Evolutionary conservation across 2,329 filamentous ascomycete genomes (phyloP).

Genomic region (Microcyclospora pomicola): DNA sequence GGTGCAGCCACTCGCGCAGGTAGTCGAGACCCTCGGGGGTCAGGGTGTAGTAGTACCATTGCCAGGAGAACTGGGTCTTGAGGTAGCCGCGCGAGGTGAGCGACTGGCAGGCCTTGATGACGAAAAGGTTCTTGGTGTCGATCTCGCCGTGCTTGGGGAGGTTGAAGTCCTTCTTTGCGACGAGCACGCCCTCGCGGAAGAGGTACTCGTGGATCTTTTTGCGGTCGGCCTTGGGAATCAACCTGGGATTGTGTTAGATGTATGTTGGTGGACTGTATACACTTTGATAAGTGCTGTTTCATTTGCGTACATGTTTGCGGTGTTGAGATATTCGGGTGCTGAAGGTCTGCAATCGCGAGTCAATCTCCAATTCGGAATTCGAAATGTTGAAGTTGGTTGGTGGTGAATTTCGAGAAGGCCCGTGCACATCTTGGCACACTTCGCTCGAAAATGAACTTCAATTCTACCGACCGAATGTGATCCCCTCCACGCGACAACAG

Average conservation of each 20-base stretch:
- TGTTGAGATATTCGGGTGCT: slow-evolving; percentile 9
- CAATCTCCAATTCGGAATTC: not conserved
- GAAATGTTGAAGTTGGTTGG: slow-evolving; percentile 1
- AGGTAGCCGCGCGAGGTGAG: slow-evolving; percentile 95
- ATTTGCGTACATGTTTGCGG: slow-evolving; percentile 30
- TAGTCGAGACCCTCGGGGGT: slow-evolving; percentile 99
- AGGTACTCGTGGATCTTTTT: slow-evolving; percentile 99
- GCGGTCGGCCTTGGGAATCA: slow-evolving; percentile 99
- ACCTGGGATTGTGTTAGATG: slow-evolving; percentile 40
- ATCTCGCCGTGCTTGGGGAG: slow-evolving; percentile 94
- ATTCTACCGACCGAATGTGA: too few species aligned
- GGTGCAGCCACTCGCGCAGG: slow-evolving; percentile 99
- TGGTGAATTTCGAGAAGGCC: too few species aligned
- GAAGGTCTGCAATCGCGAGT: too few species aligned
- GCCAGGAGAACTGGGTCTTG: slow-evolving; percentile 99
- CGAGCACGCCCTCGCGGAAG: slow-evolving; percentile 74
- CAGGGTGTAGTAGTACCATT: slow-evolving; percentile 99
- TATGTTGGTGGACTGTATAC: too few species aligned
- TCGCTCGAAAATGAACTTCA: too few species aligned
- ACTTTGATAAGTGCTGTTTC: slow-evolving; percentile 1
- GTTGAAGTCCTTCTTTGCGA: slow-evolving; percentile 99
- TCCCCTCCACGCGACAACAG: slow-evolving; percentile 1
- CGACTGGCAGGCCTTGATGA: slow-evolving; percentile 95
- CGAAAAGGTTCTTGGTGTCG: slow-evolving; percentile 98
- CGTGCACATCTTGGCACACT: too few species aligned